Evolutionary conservation across 2,329 filamentous ascomycete genomes (phyloP).

Genomic region (Pseudocercospora fijiensis): DNA sequence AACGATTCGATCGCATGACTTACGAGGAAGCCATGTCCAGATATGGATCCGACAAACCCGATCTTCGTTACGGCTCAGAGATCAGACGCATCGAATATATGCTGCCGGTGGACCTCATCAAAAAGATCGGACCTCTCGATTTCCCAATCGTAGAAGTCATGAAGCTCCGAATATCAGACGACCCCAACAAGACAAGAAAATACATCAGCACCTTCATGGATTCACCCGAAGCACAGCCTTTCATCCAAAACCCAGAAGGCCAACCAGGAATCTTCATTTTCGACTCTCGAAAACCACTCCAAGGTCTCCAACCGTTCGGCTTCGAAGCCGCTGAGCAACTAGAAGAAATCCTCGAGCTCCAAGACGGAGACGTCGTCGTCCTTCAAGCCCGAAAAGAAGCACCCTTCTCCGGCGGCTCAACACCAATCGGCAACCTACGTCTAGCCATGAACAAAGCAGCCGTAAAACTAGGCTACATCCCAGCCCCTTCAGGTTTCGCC

Average conservation of each 20-base stretch:
- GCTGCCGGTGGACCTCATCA: constrained; percentile 62
- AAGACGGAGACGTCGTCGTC: constrained; percentile 76
- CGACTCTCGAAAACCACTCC: constrained; percentile 70
- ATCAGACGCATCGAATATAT: constrained; percentile 64
- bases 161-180: constrained; percentile 60
- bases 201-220: constrained; percentile 73
- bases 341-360: constrained; percentile 54
- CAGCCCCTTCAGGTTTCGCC: constrained; percentile 54
- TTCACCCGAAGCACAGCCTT: constrained; percentile 55
- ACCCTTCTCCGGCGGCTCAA: constrained; percentile 70
- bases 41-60: constrained; percentile 91
- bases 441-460: constrained; percentile 68
- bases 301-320: constrained; percentile 75
- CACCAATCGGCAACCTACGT: constrained; percentile 69
- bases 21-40: constrained; percentile 76
- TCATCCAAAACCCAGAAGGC: constrained; percentile 70
- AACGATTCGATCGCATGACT: constrained; percentile 59
- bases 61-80: constrained; percentile 70
- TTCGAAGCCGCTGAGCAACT: constrained; percentile 65
- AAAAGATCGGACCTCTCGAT: constrained; percentile 70
- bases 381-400: constrained; percentile 72
- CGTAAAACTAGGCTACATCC: constrained; percentile 60
- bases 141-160: constrained; percentile 73
- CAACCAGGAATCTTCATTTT: constrained; percentile 75
- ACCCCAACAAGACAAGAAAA: constrained; percentile 55